Evolutionary conservation across 768 basidiomycete genomes (phyloP), one percentile per base, ranked within the genome.

Genomic region (Tephrocybe sp.): DNA sequence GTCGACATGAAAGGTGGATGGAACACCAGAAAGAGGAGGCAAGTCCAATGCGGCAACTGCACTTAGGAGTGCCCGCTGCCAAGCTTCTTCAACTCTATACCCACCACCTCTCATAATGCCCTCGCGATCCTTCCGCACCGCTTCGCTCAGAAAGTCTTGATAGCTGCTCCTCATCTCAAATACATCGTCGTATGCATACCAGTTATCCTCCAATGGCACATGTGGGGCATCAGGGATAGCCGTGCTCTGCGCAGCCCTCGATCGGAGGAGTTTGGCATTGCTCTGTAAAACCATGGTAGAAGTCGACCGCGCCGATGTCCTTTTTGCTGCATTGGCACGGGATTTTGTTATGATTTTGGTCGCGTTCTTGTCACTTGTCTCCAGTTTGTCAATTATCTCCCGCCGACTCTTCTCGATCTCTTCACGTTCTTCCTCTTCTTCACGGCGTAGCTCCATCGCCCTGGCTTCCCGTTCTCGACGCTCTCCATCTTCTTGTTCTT

Each of bases 71-170:
- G 90, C 90, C 48, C 92, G 76, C 59, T 88, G 86, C 92, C 92
- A 94, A 38, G 87, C 90, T 64, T 94, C 88, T 54, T 89, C 84
- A 3, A 90, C 74, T 55, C 71, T 75, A 64, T 92, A 95, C 8
- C 93, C 93, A 8, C 91, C 93, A 18, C 83, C 91, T 37, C 85
- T 75, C 86, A 88, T 88, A 58, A 86, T 83, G 12, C 86, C 88
- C 54, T 88, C 88, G 50, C 81, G 69, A 62, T 92, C 90, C 59
- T 80, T 79, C 58, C 87, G 73, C 17, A 92, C 86, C 12, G 86
- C 85, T 50, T 89, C 88, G 57, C 88, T 90, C 59, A 79, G 73
- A 36, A 85, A 77, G 58, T 92, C 90, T 43, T 84, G 74, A 67
- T 93, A 94, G 11, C 74, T 70, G n/a, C 60, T 68, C 47, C 70